Evolutionary conservation across 495 filamentous ascomycete genomes (phyloP), one percentile per base, ranked within the genome.

Genomic region (Hapsidospora chrysogenum): DNA sequence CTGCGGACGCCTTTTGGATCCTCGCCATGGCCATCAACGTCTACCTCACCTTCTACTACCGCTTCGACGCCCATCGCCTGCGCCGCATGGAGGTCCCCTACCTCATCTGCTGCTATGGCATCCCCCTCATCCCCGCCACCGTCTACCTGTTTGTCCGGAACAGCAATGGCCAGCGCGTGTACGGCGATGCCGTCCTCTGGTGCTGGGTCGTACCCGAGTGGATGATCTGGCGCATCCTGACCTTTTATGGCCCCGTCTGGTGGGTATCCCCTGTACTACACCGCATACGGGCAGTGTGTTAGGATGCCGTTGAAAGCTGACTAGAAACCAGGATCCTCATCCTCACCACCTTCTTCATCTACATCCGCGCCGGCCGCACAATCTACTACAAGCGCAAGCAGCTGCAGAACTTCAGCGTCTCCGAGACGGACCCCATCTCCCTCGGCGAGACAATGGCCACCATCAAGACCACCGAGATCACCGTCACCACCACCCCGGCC

Each of bases 1-100:
- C 79, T 1, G 80, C 82, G 3, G 83, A 92, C 57, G 77, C 81
- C 2, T 60, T 76, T 28, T 85, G 79, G 80, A 77, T 78, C 1
- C 61, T 87, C 30, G 78, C 78, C 32, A 93, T 93, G 85, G 81
- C 84, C 2, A 63, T 78, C 39, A 93, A 92, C 46, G 84, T 93
- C 40, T 84, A 81, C 47, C 58, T 92, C 14, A 87, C 82, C 11
- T 85, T 93, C 44, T 89, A 86, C 52, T 66, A 66, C 43, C 75
- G 76, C 40, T 86, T 76, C 47, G 70, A 76, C 33, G 72, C 77
- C 0, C 56, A 68, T 2, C 65, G 72, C 36, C 65, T 93, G 32
- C 71, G 74, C 2, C 60, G 49, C 11, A 63, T 87, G 41, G 85
- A 93, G 47, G 68, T 72, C 42, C 72, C 66, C 36, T 92, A 93